Evolutionary conservation across 148 eudicot genomes (phyloP).

Genomic region (Gaultheria prostrata): DNA sequence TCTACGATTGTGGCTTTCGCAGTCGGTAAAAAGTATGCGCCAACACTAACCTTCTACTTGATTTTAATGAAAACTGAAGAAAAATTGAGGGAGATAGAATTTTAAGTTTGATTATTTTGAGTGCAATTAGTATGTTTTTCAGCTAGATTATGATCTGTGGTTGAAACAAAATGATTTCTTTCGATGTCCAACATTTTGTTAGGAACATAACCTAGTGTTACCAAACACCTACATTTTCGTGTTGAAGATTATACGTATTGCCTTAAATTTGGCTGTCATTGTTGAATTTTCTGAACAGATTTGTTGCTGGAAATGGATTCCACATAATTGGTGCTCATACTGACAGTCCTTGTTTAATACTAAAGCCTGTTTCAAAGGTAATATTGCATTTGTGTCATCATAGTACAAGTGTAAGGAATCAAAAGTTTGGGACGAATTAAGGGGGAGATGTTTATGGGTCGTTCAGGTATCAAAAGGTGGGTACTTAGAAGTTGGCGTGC

Average conservation of each 20-base stretch:
- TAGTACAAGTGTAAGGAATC: too few relatives aligned
- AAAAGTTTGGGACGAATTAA: neutral
- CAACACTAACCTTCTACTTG: neutral
- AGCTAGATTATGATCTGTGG: neutral
- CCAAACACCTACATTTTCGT: neutral
- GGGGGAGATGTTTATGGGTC: neutral
- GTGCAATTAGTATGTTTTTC: too few relatives aligned
- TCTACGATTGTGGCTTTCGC: conserved; percentile 96
- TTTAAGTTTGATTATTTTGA: neutral
- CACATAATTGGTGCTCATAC: conserved; percentile 93
- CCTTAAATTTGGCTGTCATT: neutral
- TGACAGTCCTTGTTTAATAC: conserved; percentile 92
- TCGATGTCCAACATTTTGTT: neutral
- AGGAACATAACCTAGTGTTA: neutral
- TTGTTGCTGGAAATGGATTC: conserved; percentile 90
- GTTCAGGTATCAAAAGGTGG: conserved; percentile 84
- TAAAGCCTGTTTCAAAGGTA: conserved; percentile 96
- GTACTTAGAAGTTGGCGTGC: conserved; percentile 85
- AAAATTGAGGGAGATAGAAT: neutral
- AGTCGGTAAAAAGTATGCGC: conserved; percentile 81
- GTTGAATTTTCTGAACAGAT: conserved; percentile 38
- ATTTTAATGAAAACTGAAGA: neutral
- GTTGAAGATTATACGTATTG: neutral
- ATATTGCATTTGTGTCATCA: neutral
- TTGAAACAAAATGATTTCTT: neutral